Conservation (phyloP, 305 asterid species). For the Fraxinus xanthoxyloides region DNA sequence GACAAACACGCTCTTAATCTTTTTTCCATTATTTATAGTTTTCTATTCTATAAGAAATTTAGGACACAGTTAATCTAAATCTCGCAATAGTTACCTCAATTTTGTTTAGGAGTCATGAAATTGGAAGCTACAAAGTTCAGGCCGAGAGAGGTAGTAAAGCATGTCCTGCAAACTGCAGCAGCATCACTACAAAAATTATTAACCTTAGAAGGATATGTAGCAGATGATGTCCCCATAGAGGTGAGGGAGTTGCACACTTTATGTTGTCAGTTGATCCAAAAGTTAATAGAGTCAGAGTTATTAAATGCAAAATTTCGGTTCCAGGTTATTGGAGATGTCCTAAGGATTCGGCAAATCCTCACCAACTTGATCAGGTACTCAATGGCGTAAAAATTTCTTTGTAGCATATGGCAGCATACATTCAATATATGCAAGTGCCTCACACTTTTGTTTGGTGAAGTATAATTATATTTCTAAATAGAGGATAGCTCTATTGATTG, state of each 20-base stretch:
- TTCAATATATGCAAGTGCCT: background rate
- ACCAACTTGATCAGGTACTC: slow-evolving; percentile 86
- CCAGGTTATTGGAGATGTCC: slow-evolving; percentile 86
- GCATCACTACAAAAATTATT: slow-evolving; percentile 79
- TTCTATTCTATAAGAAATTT: background rate
- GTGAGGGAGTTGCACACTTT: slow-evolving; percentile 30
- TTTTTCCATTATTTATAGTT: background rate
- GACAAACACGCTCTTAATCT: background rate
- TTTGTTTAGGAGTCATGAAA: slow-evolving; percentile 77
- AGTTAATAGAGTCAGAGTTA: background rate
- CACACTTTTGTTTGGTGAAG: background rate
- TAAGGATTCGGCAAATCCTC: slow-evolving; percentile 88
- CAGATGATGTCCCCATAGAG: slow-evolving; percentile 91
- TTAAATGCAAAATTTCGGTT: slow-evolving; percentile 6
- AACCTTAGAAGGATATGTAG: slow-evolving; percentile 74
- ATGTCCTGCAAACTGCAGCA: slow-evolving; percentile 90
- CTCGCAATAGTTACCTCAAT: background rate
- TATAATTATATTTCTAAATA: background rate
- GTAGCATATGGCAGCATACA: background rate
- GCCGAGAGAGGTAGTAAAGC: slow-evolving; percentile 91
- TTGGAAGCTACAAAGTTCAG: slow-evolving; percentile 89
- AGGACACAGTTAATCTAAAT: background rate
- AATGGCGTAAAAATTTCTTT: background rate
- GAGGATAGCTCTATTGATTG: background rate
- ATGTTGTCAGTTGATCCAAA: background rate